Base-by-base conservation (phyloP, 371 early-diverging fungal species). In the Mortierella sp. region DNA sequence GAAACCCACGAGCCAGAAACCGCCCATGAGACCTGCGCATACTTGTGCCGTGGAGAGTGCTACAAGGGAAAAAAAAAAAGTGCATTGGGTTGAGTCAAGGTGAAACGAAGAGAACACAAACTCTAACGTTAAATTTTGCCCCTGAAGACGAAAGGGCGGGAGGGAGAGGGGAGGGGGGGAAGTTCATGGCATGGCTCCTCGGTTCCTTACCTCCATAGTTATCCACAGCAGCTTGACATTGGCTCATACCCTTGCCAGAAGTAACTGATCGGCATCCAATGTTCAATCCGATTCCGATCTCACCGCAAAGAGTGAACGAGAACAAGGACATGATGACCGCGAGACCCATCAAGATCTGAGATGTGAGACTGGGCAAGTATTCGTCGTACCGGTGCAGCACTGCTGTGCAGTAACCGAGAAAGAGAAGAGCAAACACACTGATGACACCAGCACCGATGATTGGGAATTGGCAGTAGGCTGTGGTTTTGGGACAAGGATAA, bases 1-100 rank as follows among this genome's bases (percentile, higher is more conserved):
- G 14, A 58, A 1, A 2, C 45, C 57, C 0, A n/a, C 41, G 2
- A 72, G 9, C 72, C 66, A 72, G 54, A 61, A 58, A 8, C 72
- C 72, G 13, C 72, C 72, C 72, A 72, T 66, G 16, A 66, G 27
- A 10, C 72, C 72, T 16, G 72, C 72, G 16, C 62, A 47, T 1
- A 72, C 59, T 31, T 72, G 65, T 14, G 67, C 72, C 0, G 58
- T 53, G 38, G 66, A 54, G 18, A 72, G 58, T 13, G 67, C 72
- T 71, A 60, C 10, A 4, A 16, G 26, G 13, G 7, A n/a, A 8
- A 18, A 5, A 16, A 24, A 7, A 19, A 30, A 24, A 52, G 38
- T 19, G 27, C 0, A 39, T 24, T 5, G 16, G 7, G 28, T 39
- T n/a, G 31, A 21, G 24, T n/a, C n/a, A 16, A 3, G 30, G 24